phyloP scores from a whole-genome alignment of 306 rosid species.

The Hippophae tibetana region DNA sequence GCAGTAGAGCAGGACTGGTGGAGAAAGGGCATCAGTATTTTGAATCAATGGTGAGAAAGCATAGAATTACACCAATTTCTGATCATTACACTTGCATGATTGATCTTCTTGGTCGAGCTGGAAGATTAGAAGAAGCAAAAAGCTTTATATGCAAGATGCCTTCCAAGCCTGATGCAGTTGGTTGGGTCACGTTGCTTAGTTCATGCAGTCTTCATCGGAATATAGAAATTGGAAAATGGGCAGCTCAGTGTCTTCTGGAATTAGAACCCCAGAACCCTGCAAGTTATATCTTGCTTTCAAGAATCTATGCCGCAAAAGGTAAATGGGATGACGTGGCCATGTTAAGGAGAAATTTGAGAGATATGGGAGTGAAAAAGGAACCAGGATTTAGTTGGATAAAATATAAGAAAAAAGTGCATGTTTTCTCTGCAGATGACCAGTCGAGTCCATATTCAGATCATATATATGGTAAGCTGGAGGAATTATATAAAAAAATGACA shows the following conservation, averaged over 20 bases:
- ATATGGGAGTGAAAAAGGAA: slow-evolving; percentile 67
- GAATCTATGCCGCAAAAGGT: slow-evolving; percentile 75
- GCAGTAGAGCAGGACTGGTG: slow-evolving; percentile 84
- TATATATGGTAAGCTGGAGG: slow-evolving; percentile 66
- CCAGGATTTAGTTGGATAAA: slow-evolving; percentile 96
- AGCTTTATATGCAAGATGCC: slow-evolving; percentile 67
- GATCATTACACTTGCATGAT: slow-evolving; percentile 90
- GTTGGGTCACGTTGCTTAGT: slow-evolving; percentile 84
- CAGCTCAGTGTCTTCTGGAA: slow-evolving; percentile 67
- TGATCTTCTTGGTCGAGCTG: slow-evolving; percentile 83
- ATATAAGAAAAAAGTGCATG: slow-evolving; percentile 59
- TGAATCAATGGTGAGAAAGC: slow-evolving; percentile 56
- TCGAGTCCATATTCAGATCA: slow-evolving; percentile 66
- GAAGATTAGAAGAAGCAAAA: slow-evolving; percentile 72
- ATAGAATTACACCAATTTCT: slow-evolving; percentile 48
- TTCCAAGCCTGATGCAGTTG: slow-evolving; percentile 63
- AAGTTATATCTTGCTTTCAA: slow-evolving; percentile 71
- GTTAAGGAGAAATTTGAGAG: slow-evolving; percentile 77
- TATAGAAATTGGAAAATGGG: slow-evolving; percentile 80
- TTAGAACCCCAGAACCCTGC: slow-evolving; percentile 84
- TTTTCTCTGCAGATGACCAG: slow-evolving; percentile 76
- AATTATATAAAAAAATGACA: slow-evolving; percentile 48
- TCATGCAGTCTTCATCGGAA: slow-evolving; percentile 62
- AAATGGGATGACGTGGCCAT: slow-evolving; percentile 74
- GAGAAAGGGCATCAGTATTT: slow-evolving; percentile 65